These are phyloP conservation scores for Colletotrichum gloeosporioides DNA, from an alignment of 2,329 filamentous ascomycete genomes.

Conservation along the genomic window DNA sequence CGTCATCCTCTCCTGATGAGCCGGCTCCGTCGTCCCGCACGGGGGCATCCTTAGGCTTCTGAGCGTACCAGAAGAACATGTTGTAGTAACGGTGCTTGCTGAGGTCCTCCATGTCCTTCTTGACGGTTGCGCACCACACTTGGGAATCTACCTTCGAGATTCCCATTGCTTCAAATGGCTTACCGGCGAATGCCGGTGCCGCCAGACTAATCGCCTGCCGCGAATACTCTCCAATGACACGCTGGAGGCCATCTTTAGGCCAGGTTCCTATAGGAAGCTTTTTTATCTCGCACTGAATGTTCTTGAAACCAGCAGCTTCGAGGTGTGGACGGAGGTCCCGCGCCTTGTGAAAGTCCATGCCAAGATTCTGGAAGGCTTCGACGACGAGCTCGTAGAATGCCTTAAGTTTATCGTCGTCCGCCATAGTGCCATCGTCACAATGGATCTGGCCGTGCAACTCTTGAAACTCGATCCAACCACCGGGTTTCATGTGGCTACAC, in stretches of 20 bases:
- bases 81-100: conserved; percentile 48
- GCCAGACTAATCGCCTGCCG: conserved; percentile 46
- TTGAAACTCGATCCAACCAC: conserved; percentile 59
- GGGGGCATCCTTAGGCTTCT: conserved; percentile 35
- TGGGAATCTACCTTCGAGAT: conserved; percentile 37
- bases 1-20: neutral
- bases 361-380: conserved; percentile 32
- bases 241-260: conserved; percentile 43
- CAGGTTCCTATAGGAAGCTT: conserved; percentile 52
- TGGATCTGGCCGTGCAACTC: conserved; percentile 46
- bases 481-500: conserved; percentile 44
- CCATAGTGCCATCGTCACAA: conserved; percentile 51
- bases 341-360: conserved; percentile 38
- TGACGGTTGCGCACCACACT: conserved; percentile 34
- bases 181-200: conserved; percentile 46
- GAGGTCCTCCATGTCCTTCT: conserved; percentile 37
- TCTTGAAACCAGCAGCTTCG: conserved; percentile 46
- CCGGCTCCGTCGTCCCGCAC: neutral
- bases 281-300: conserved; percentile 45
- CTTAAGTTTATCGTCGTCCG: conserved; percentile 40
- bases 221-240: conserved; percentile 50
- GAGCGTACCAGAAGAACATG: conserved; percentile 46
- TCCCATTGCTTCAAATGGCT: conserved; percentile 44
- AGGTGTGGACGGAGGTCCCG: conserved; percentile 39
- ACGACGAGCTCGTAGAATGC: conserved; percentile 27